Conservation (phyloP, 2,329 filamentous ascomycete species). For the Dothiorella sarmentorum region DNA sequence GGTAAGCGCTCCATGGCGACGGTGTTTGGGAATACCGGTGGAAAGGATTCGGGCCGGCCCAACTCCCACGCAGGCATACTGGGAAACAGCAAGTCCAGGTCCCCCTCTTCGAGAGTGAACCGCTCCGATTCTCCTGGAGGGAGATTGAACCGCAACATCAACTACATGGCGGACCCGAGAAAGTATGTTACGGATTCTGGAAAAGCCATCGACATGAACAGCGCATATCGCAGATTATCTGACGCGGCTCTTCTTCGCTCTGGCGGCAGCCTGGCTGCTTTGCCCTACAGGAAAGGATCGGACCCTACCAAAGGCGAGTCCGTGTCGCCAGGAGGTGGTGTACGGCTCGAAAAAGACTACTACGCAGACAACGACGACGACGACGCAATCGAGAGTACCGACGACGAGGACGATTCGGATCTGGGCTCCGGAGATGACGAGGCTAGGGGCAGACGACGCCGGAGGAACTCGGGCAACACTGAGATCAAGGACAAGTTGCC, state of each 20-base stretch:
- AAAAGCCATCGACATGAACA: slow-evolving; percentile 63
- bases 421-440: slow-evolving; percentile 60
- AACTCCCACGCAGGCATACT: slow-evolving; percentile 26
- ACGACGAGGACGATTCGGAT: slow-evolving; percentile 53
- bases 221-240: slow-evolving; percentile 67
- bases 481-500: slow-evolving; percentile 43
- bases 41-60: neutral
- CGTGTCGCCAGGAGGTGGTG: slow-evolving; percentile 46
- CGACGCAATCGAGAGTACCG: slow-evolving; percentile 63
- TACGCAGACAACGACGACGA: slow-evolving; percentile 64
- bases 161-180: slow-evolving; percentile 38
- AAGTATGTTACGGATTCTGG: slow-evolving; percentile 58
- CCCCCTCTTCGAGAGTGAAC: slow-evolving; percentile 32
- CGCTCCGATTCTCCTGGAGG: slow-evolving; percentile 38
- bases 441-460: slow-evolving; percentile 38
- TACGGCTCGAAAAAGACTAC: slow-evolving; percentile 66
- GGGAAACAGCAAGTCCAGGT: slow-evolving; percentile 38
- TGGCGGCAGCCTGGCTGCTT: slow-evolving; percentile 59
- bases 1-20: slow-evolving; percentile 45
- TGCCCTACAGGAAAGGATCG: slow-evolving; percentile 55
- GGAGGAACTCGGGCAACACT: slow-evolving; percentile 28
- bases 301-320: slow-evolving; percentile 39
- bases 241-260: slow-evolving; percentile 66
- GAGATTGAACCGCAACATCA: slow-evolving; percentile 47
- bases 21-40: slow-evolving; percentile 29